Evolutionary conservation across 1,284 basidiomycete genomes (phyloP), one percentile per base, ranked within the genome.

Genomic region (Peniophora sp.): DNA sequence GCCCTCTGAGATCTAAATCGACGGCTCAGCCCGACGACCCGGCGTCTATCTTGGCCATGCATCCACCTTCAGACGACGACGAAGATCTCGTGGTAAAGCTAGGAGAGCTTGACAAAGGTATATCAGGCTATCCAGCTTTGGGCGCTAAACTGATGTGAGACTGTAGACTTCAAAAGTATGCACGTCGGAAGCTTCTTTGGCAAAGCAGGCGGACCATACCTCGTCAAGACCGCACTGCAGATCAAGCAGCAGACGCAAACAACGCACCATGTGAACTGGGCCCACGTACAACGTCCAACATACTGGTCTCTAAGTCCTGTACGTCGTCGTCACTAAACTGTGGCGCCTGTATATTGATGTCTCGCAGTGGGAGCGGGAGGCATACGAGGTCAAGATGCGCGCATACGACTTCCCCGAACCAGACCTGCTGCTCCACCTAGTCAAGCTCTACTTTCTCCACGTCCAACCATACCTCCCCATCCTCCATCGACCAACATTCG

Each of bases 141-240:
- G n/a, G 12, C 27, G 27, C 5, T 32, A 12, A 32, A 32, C 27
- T 32, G 6, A 47, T 52, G 63, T 23, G 52, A 57, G 35, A 54
- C 57, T 2, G 47, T 62, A 2, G 48, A 50, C 18, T 44, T 66
- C 32, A 57, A 57, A 53, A 61, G 64, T 15, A 58, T 41, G 37
- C 37, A 60, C 14, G 59, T 65, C 47, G 60, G 71, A 54, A 67
- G 73, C 32, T 78, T 74, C 58, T 74, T 75, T 57, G 75, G 75
- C 53, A 75, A 76, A 62, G 73, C 74, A 3, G 75, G 73, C 46
- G 71, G 73, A 17, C 68, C 75, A 15, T 71, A 75, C 55, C 68
- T 78, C 47, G 66, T 78, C 48, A 68, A 71, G 51, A 67, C 70
- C 11, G 71, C 77, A 44, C 68, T 75, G 58, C 69, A 74, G 51